A percentile compares a stretch with the other conserved stretches of the same genome.
Evolutionary conservation across 2,329 filamentous ascomycete species (phyloP).

Genomic region (Alternaria sp.): DNA sequence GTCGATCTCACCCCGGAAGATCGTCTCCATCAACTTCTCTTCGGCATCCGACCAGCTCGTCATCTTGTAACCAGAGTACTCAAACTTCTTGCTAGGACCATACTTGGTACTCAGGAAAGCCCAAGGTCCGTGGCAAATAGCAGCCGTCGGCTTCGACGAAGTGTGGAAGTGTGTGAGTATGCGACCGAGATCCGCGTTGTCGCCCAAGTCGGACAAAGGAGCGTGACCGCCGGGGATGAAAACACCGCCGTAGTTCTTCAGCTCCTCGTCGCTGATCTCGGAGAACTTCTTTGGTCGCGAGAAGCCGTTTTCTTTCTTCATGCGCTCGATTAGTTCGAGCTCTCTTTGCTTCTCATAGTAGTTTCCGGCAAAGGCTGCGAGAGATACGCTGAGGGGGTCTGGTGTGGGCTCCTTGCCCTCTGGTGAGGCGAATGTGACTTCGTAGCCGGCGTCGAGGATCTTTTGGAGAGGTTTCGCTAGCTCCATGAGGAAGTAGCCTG

Average conservation of each 20-base stretch:
- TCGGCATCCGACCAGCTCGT: slow-evolving; percentile 55
- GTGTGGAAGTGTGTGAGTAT: slow-evolving; percentile 52
- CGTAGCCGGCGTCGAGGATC: slow-evolving; percentile 43
- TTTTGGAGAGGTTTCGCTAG: slow-evolving; percentile 39
- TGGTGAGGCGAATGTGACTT: slow-evolving; percentile 56
- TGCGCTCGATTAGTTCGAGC: slow-evolving; percentile 50
- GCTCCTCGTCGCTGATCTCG: slow-evolving; percentile 50
- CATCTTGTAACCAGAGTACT: slow-evolving; percentile 55
- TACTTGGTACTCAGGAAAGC: slow-evolving; percentile 53
- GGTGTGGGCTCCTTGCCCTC: slow-evolving; percentile 50
- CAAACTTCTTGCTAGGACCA: slow-evolving; percentile 45
- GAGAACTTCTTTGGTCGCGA: slow-evolving; percentile 46
- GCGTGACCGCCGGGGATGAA: slow-evolving; percentile 57
- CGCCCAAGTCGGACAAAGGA: slow-evolving; percentile 52
- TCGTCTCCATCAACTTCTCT: slow-evolving; percentile 56
- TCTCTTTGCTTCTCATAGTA: slow-evolving; percentile 53
- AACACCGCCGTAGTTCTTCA: slow-evolving; percentile 49
- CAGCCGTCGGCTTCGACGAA: slow-evolving; percentile 52
- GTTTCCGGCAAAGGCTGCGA: slow-evolving; percentile 55
- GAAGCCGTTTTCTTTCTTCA: slow-evolving; percentile 56
- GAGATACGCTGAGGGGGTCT: slow-evolving; percentile 52
- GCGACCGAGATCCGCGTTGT: slow-evolving; percentile 51
- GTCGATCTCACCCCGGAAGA: slow-evolving; percentile 50
- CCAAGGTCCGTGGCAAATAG: slow-evolving; percentile 57
- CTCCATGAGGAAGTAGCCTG: slow-evolving; percentile 44